Evolutionary conservation across 2,329 filamentous ascomycete genomes (phyloP).

Genomic region (Pseudopyrenochaeta lycopersici): DNA sequence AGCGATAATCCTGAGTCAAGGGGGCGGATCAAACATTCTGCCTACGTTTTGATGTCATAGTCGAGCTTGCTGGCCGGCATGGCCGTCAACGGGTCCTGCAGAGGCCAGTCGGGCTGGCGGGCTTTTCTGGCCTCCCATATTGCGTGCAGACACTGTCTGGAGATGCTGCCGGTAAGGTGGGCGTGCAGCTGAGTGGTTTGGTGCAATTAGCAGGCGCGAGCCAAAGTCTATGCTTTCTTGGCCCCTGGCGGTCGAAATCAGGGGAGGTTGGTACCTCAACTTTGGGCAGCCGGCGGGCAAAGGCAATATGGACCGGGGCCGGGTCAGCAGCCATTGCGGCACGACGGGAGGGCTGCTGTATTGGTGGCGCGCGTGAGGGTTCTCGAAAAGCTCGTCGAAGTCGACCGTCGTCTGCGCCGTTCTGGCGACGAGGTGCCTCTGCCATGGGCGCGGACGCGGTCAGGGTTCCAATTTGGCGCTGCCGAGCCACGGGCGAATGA

Average conservation of each 20-base stretch:
- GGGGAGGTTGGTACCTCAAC: conserved; percentile 49
- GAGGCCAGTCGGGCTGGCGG: conserved; percentile 58
- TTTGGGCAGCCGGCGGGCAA: conserved; percentile 52
- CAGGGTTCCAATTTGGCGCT: conserved; percentile 12
- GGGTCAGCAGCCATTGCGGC: conserved; percentile 20
- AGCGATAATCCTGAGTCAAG: neutral
- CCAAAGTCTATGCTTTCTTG: conserved; percentile 33
- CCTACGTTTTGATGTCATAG: conserved; percentile 73
- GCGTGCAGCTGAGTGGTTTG: conserved; percentile 71
- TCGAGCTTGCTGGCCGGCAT: conserved; percentile 77
- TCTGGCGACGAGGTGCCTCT: conserved; percentile 20
- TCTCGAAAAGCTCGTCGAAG: conserved; percentile 27
- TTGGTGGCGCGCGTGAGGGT: conserved; percentile 31
- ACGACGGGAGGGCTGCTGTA: conserved; percentile 9
- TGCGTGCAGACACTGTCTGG: conserved; percentile 74
- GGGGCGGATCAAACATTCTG: conserved; percentile 9
- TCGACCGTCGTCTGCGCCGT: conserved; percentile 19
- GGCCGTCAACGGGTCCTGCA: conserved; percentile 73
- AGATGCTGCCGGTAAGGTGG: conserved; percentile 82
- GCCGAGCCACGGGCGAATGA: conserved; percentile 19
- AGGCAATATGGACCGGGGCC: conserved; percentile 32
- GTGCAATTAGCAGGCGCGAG: conserved; percentile 38
- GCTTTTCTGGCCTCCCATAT: conserved; percentile 73
- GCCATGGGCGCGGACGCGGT: conserved; percentile 22
- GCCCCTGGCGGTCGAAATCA: conserved; percentile 21